These are phyloP conservation scores for Diplodia mutila DNA, from an alignment of 2,329 filamentous ascomycete species.

Conservation along the genomic window DNA sequence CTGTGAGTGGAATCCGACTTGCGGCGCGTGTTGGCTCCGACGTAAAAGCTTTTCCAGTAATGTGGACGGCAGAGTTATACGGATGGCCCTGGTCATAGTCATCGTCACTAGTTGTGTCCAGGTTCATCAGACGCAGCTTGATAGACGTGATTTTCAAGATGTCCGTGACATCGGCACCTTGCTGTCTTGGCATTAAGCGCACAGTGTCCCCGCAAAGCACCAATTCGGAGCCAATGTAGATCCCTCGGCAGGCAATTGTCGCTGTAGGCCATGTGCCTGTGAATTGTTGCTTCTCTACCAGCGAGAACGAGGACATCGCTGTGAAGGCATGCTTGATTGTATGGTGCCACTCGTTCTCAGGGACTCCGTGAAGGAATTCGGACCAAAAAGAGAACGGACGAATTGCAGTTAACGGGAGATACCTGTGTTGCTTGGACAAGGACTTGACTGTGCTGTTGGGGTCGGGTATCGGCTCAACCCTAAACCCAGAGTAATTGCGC, in stretches of 20 bases:
- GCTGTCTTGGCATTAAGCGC: slow-evolving; percentile 47
- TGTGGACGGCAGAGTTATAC: slow-evolving; percentile 50
- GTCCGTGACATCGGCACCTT: slow-evolving; percentile 48
- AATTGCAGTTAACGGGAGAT: slow-evolving; percentile 57
- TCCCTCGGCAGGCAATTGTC: slow-evolving; percentile 55
- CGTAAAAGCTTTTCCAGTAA: slow-evolving; percentile 52
- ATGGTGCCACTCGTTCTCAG: slow-evolving; percentile 52
- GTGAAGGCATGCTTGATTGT: slow-evolving; percentile 60
- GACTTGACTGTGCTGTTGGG: slow-evolving; percentile 56
- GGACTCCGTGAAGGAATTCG: slow-evolving; percentile 49
- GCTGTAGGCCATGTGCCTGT: slow-evolving; percentile 59
- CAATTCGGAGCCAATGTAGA: slow-evolving; percentile 62
- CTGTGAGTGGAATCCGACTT: neutral
- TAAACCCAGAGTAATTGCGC: slow-evolving; percentile 58
- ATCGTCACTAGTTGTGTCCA: slow-evolving; percentile 52
- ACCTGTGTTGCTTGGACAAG: slow-evolving; percentile 58
- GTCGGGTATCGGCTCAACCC: slow-evolving; percentile 61
- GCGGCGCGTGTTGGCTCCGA: slow-evolving; percentile 31
- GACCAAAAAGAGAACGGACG: slow-evolving; percentile 61
- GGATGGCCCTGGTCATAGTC: slow-evolving; percentile 52
- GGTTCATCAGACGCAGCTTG: slow-evolving; percentile 52
- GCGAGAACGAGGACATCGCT: slow-evolving; percentile 56
- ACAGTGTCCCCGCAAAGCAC: slow-evolving; percentile 59
- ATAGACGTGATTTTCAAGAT: slow-evolving; percentile 60
- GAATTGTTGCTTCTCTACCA: slow-evolving; percentile 58